Percentiles rank a stretch among this genome's conserved stretches.
Evolutionary conservation across 2,329 filamentous ascomycete genomes (phyloP).

Genomic region (Trichocomaceae sp.): DNA sequence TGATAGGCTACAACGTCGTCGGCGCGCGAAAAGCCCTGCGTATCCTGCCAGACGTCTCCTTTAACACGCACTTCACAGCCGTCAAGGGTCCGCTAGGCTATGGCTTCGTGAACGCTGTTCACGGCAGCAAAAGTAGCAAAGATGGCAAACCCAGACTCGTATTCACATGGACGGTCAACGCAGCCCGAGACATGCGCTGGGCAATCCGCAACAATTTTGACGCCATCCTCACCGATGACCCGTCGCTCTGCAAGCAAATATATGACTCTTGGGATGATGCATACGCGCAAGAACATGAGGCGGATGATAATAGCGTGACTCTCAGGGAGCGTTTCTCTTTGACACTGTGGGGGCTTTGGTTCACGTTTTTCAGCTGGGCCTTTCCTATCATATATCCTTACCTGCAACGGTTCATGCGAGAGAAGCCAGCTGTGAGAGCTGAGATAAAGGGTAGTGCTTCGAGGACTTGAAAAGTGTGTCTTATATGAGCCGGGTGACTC

Average conservation of each 20-base stretch:
- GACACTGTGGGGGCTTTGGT: neutral
- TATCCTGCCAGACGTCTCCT: slow-evolving; percentile 55
- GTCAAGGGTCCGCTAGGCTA: slow-evolving; percentile 63
- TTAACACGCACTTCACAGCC: slow-evolving; percentile 67
- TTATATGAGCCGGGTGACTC: neutral
- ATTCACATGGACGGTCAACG: slow-evolving; percentile 83
- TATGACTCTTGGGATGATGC: slow-evolving; percentile 10
- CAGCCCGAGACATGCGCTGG: slow-evolving; percentile 74
- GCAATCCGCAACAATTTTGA: slow-evolving; percentile 60
- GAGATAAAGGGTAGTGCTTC: neutral
- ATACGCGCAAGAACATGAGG: neutral
- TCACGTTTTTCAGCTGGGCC: slow-evolving; percentile 9
- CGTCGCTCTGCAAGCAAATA: slow-evolving; percentile 35
- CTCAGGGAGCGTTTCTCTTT: slow-evolving; percentile 4
- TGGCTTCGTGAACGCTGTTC: slow-evolving; percentile 59
- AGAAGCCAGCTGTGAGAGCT: slow-evolving; percentile 3
- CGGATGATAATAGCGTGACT: slow-evolving; percentile 8
- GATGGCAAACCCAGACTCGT: slow-evolving; percentile 47
- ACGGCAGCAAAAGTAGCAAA: slow-evolving; percentile 33
- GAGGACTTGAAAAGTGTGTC: neutral
- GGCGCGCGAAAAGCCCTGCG: slow-evolving; percentile 66
- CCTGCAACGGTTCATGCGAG: slow-evolving; percentile 7
- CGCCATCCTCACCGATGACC: slow-evolving; percentile 82
- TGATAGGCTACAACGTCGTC: slow-evolving; percentile 38
- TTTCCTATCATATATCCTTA: slow-evolving; percentile 4